A percentile compares a stretch with the other conserved stretches of the same genome.
These are phyloP conservation scores for Vigna unguiculata DNA, from an alignment of 306 rosid species.

Conservation along the genomic window DNA sequence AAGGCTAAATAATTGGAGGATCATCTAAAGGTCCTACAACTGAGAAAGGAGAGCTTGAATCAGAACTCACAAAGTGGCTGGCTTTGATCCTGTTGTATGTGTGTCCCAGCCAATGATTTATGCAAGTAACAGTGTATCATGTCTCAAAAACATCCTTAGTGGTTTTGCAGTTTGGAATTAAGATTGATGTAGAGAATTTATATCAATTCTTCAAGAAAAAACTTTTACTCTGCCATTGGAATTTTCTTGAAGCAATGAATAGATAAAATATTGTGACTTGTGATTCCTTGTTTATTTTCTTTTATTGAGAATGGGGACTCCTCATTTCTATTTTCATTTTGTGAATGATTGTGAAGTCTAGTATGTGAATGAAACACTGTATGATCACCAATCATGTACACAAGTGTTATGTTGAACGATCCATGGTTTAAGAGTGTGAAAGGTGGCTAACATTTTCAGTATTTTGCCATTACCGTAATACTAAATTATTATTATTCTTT, in stretches of 20 bases:
- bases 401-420: slow-evolving; percentile 6
- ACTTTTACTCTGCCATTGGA: slow-evolving; percentile 10
- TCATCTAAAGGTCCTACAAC: neutral
- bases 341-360: neutral
- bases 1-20: neutral
- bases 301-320: slow-evolving; percentile 26
- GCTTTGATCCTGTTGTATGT: slow-evolving; percentile 10
- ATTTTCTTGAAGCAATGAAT: slow-evolving; percentile 22
- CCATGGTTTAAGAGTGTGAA: slow-evolving; percentile 32
- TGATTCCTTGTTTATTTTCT: slow-evolving; percentile 22
- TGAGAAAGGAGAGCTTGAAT: neutral
- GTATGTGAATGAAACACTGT: slow-evolving; percentile 13
- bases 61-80: slow-evolving; percentile 4
- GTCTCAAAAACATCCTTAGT: slow-evolving; percentile 9
- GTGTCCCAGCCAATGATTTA: slow-evolving; percentile 23
- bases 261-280: slow-evolving; percentile 20
- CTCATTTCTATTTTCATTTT: slow-evolving; percentile 18
- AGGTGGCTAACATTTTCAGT: slow-evolving; percentile 17
- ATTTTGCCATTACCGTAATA: neutral
- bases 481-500: neutral
- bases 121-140: slow-evolving; percentile 11
- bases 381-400: slow-evolving; percentile 20
- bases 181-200: slow-evolving; percentile 26
- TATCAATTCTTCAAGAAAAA: slow-evolving; percentile 27
- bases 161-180: slow-evolving; percentile 33